A percentile compares a stretch with the other conserved stretches of the same genome.
These are phyloP conservation scores for Marasmius sp. DNA, from an alignment of 1,284 basidiomycete species.

Conservation along the genomic window DNA sequence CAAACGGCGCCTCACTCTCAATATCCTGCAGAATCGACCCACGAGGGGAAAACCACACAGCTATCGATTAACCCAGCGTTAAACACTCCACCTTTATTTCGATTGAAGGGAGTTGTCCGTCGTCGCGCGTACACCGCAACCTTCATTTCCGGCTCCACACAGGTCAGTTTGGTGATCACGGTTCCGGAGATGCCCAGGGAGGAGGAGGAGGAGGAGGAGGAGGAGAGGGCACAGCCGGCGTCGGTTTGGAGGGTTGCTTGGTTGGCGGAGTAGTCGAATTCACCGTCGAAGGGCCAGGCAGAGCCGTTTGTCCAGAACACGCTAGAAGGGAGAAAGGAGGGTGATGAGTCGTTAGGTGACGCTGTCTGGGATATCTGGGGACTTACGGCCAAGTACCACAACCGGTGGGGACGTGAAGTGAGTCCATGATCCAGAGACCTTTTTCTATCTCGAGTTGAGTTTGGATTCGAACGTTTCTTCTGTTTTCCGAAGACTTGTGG, in stretches of 20 bases:
- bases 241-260: conserved; percentile 81
- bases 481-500: conserved; percentile 58
- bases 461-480: conserved; percentile 78
- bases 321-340: conserved; percentile 28
- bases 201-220: conserved; percentile 44
- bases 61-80: conserved; percentile 82
- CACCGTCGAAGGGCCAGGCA: conserved; percentile 59
- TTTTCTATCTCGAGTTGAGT: conserved; percentile 63
- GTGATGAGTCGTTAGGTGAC: background rate
- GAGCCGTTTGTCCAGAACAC: conserved; percentile 57
- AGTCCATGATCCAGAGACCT: conserved; percentile 78
- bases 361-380: background rate
- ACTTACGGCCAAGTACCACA: conserved; percentile 84
- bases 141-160: conserved; percentile 66
- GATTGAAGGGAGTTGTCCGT: conserved; percentile 63
- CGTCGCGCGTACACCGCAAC: conserved; percentile 63
- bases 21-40: conserved; percentile 77
- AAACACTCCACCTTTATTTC: conserved; percentile 71
- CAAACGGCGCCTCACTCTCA: conserved; percentile 58
- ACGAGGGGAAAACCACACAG: conserved; percentile 81
- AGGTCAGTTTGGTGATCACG: conserved; percentile 68
- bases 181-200: conserved; percentile 56
- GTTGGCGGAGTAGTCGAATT: conserved; percentile 76
- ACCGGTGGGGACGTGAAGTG: conserved; percentile 88
- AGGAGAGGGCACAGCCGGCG: conserved; percentile 66